Percentiles rank a stretch among this genome's conserved stretches.
Evolutionary conservation across 2,329 filamentous ascomycete genomes (phyloP).

Genomic region (Pyrenochaeta sp.): DNA sequence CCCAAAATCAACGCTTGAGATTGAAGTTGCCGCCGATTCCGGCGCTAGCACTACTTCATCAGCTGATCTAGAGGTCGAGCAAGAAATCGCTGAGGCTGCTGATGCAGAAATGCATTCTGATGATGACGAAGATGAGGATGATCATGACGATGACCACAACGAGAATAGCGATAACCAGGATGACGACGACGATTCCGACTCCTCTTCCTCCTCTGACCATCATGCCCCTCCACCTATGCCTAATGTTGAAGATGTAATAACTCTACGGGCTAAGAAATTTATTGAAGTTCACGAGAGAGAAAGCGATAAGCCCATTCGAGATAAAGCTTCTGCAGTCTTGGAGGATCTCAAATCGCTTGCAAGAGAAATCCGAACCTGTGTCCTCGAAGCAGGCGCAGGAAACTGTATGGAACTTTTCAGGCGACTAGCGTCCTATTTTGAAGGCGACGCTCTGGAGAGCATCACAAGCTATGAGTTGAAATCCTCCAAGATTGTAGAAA

Average conservation of each 20-base stretch:
- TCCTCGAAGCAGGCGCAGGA: constrained; percentile 57
- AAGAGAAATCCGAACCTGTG: constrained; percentile 74
- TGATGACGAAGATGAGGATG: constrained; percentile 62
- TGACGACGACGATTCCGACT: constrained; percentile 71
- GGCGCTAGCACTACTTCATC: constrained; percentile 31
- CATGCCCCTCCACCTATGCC: constrained; percentile 33
- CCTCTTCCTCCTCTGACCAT: constrained; percentile 61
- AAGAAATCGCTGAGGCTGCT: constrained; percentile 62
- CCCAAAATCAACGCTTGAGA: constrained; percentile 31
- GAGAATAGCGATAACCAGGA: constrained; percentile 69
- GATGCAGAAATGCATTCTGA: constrained; percentile 63
- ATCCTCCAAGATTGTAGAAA: constrained; percentile 86
- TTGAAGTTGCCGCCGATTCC: constrained; percentile 34
- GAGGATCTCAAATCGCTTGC: constrained; percentile 76
- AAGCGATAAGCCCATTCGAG: constrained; percentile 76
- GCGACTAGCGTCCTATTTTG: constrained; percentile 82
- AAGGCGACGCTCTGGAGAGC: constrained; percentile 86
- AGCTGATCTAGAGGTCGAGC: constrained; percentile 46
- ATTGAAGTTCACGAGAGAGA: constrained; percentile 83
- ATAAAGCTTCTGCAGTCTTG: constrained; percentile 80
- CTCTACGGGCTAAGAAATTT: constrained; percentile 80
- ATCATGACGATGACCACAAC: constrained; percentile 61
- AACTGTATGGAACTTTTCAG: constrained; percentile 74
- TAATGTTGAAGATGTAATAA: constrained; percentile 76
- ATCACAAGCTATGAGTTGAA: constrained; percentile 95